These are phyloP conservation scores for Apiotrichum mycotoxinovorans DNA, from an alignment of 1,284 basidiomycete genomes.

Conservation along the genomic window DNA sequence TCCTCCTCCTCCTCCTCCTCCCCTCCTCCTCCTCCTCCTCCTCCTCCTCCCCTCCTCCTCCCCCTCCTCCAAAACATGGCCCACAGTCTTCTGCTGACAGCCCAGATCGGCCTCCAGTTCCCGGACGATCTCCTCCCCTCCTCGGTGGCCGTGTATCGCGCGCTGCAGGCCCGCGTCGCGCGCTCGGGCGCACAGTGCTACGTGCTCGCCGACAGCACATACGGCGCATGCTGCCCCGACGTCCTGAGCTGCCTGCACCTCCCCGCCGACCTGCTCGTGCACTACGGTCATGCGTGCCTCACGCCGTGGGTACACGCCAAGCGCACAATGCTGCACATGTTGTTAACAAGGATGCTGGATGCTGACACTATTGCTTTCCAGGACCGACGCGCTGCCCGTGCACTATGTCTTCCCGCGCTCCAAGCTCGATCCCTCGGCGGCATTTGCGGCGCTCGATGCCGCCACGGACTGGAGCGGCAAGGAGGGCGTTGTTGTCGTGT, in stretches of 20 bases:
- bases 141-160: conserved; percentile 79
- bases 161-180: conserved; percentile 60
- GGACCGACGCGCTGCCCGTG: conserved; percentile 49
- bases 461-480: conserved; percentile 26
- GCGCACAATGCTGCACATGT: no score
- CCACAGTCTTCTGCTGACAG: not conserved
- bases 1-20: no score
- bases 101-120: conserved; percentile 85
- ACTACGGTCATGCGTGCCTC: conserved; percentile 96
- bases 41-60: no score
- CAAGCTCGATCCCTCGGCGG: conserved; percentile 31
- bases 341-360: no score
- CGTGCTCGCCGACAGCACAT: conserved; percentile 93
- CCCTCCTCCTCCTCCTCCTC: no score
- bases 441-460: conserved; percentile 25
- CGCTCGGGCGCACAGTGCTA: conserved; percentile 60
- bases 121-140: conserved; percentile 88
- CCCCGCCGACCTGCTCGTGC: conserved; percentile 84
- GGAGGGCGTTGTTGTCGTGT: conserved; percentile 59
- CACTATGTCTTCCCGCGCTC: conserved; percentile 50
- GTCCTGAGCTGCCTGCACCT: conserved; percentile 93
- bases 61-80: no score
- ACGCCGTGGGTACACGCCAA: conserved; percentile 55
- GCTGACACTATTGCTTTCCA: no score
- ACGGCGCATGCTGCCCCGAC: conserved; percentile 97